Base-by-base conservation (phyloP, 2,329 filamentous ascomycete species). In the Cercospora sojina region DNA sequence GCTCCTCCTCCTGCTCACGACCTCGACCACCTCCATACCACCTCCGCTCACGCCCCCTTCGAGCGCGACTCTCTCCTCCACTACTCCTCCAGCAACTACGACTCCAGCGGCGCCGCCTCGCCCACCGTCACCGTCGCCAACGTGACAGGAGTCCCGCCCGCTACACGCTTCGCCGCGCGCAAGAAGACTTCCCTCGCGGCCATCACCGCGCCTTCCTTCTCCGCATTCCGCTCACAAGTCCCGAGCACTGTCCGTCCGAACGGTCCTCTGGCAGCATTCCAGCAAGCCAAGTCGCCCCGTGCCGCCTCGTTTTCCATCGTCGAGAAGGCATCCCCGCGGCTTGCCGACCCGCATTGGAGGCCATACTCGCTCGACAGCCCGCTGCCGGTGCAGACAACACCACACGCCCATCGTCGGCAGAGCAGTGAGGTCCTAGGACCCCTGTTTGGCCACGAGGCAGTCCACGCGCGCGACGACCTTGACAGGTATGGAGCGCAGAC, bases 261-360 rank as follows among this genome's bases (percentile, higher is more conserved):
- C 32, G 41, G 49, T 13, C 41, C 66, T 56, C 25, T 65, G 61
- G 58, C 65, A 64, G 85, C 72, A 76, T 87, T 68, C 85, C 85
- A 68, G 77, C 62, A 65, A 16, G 67, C 81, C 81, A 77, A 80
- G 68, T 82, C 83, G 60, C 81, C 83, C 69, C 76, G 83, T 64
- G 78, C 82, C 65, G 75, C 76, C 62, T 80, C 78, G 57, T 81
- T 81, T 72, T 78, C 79, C 38, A 75, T 76, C 64, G 75, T 78
- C 70, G 78, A 75, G 76, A 81, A 74, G 77, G 80, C 72, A 76
- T 83, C 75, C 72, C 81, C 71, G 58, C 74, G 74, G 64, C 67
- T 74, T 70, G 69, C 69, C 68, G 73, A 75, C 20, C 70, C 72
- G 25, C 64, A 64, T 20, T 68, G 69, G 53, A 69, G 75, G 62